A percentile compares a stretch with the other conserved stretches of the same genome.
Conservation (phyloP, 179 eudicot genomes). For the Spinacia oleracea region DNA sequence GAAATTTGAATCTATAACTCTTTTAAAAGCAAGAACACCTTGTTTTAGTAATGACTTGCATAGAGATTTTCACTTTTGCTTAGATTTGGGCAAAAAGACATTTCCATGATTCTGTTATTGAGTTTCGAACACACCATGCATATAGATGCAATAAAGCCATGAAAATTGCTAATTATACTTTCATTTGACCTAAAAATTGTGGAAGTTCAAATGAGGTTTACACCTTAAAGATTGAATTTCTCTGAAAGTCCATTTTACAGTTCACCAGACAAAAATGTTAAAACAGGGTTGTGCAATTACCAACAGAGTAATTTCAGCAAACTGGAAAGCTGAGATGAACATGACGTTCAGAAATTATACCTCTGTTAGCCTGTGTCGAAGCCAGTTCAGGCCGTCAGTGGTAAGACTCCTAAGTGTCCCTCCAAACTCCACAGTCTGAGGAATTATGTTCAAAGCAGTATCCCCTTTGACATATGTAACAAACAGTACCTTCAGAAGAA, state of each 20-base stretch:
- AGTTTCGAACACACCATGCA: neutral
- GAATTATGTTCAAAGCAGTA: slow-evolving; percentile 61
- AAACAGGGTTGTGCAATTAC: neutral
- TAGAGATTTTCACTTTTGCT: neutral
- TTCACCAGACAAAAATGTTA: neutral
- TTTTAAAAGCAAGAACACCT: too few species aligned
- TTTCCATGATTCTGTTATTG: too few species aligned
- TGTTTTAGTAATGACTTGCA: too few species aligned
- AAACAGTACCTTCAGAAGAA: slow-evolving; percentile 72
- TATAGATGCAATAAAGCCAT: neutral
- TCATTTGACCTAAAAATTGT: neutral
- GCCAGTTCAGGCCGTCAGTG: slow-evolving; percentile 64
- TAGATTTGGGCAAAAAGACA: neutral
- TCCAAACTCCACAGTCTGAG: slow-evolving; percentile 66
- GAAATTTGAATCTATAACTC: too few species aligned
- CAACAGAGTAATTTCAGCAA: too few species aligned
- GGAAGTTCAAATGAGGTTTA: neutral
- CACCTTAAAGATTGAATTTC: neutral
- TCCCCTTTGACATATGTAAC: slow-evolving; percentile 79
- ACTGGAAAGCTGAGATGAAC: neutral
- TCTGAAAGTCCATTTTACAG: too few species aligned
- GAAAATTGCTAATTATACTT: neutral
- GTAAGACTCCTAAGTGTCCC: slow-evolving; percentile 87
- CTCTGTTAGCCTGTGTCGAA: slow-evolving; percentile 69
- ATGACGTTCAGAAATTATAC: slow-evolving; percentile 30